Base-by-base conservation (phyloP, 2,329 filamentous ascomycete species). In the Chrysoporthe puriensis region DNA sequence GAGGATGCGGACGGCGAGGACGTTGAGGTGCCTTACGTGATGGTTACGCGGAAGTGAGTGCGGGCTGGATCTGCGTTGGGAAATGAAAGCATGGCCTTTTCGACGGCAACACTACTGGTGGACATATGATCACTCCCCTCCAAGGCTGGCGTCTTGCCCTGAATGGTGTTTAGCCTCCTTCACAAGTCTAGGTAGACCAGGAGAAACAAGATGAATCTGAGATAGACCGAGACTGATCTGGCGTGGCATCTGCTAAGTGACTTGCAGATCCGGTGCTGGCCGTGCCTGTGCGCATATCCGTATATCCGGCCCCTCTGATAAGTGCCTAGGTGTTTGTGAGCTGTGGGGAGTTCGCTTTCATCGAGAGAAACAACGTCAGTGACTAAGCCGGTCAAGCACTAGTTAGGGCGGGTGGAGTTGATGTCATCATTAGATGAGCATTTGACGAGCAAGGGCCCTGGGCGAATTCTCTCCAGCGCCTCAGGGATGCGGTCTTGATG, bases 11-110 rank as follows among this genome's bases (percentile, higher is more conserved):
- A 88, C 3, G 95, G 92, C 71, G 93, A 98, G 81, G 96, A 99
- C 78, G 95, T 98, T 1, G 96, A 99, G 81, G 91, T 98, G 72
- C 96, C 96, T 4, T 98, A 97, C 78, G 93, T 98, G 75, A 97
- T 95, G 89, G 89, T 97, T 72, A 95, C 90, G 83, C 66, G 68
- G 26, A 57, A 62, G 32, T 69, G 14, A 65, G 57, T 7, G 32
- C 43, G 32, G 60, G 60, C 14, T 18, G n/a, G 57, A n/a, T 32
- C 32, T n/a, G 56, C 42, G 16, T 34, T 14, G 8, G n/a, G 14
- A 44, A n/a, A 58, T 48, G 52, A 18, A 57, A 59, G 42, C 61
- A 52, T 42, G 60, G 61, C 42, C 36, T 54, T 52, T 21, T 32
- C 50, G 52, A 14, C 18, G 59, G 57, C 52, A 68, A 68, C 42